Percentiles rank a stretch among this genome's conserved stretches.
These are phyloP conservation scores for Euphorbia corollata DNA, from an alignment of 441 rosid genomes.

Conservation along the genomic window DNA sequence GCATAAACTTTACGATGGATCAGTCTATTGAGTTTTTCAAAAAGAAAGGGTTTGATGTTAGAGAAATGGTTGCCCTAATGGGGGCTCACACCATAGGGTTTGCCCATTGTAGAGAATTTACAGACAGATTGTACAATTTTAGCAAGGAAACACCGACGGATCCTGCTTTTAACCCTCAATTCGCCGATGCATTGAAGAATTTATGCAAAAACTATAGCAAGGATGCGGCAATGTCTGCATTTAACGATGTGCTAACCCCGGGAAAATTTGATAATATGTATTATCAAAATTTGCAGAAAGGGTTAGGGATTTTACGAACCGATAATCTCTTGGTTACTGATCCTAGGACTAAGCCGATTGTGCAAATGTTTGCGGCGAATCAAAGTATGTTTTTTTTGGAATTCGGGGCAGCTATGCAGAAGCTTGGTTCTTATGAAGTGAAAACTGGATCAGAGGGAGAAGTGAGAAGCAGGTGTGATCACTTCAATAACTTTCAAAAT, in stretches of 20 bases:
- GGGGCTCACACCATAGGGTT: slow-evolving; percentile 79
- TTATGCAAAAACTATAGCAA: slow-evolving; percentile 47
- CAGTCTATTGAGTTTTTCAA: slow-evolving; percentile 34
- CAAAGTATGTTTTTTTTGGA: slow-evolving; percentile 44
- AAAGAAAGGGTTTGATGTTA: slow-evolving; percentile 28
- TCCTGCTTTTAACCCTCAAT: slow-evolving; percentile 34
- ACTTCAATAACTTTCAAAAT: slow-evolving; percentile 28
- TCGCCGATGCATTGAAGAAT: slow-evolving; percentile 35
- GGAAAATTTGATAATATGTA: slow-evolving; percentile 77
- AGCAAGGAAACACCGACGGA: slow-evolving; percentile 28
- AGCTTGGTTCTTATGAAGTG: slow-evolving; percentile 35
- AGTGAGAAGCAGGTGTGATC: slow-evolving; percentile 54
- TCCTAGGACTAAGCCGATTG: slow-evolving; percentile 41
- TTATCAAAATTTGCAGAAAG: slow-evolving; percentile 46
- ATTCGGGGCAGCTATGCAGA: slow-evolving; percentile 51
- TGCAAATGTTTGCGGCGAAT: slow-evolving; percentile 44
- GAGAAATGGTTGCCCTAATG: slow-evolving; percentile 55
- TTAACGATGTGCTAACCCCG: slow-evolving; percentile 61
- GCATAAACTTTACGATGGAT: slow-evolving; percentile 31
- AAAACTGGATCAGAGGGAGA: slow-evolving; percentile 55
- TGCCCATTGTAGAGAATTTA: slow-evolving; percentile 64
- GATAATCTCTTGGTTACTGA: slow-evolving; percentile 45
- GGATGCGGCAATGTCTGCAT: slow-evolving; percentile 50
- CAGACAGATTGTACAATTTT: slow-evolving; percentile 35
- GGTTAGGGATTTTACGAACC: slow-evolving; percentile 43